Conservation (phyloP, 108 stramenopile genomes). For the Fistulifera solaris region DNA sequence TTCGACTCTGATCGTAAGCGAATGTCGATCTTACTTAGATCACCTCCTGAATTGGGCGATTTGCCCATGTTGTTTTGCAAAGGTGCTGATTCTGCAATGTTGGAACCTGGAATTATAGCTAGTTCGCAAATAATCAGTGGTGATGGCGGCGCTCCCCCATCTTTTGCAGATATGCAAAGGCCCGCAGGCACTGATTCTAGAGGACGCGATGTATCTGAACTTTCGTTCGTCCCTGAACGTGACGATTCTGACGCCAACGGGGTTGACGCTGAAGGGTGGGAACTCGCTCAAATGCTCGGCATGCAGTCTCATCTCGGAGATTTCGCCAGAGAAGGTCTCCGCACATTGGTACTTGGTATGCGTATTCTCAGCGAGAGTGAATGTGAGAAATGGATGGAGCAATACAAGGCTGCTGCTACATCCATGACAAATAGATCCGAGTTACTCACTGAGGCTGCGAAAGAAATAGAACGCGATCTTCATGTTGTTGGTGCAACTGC, state of each 20-base stretch:
- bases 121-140: constrained; percentile 17
- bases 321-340: constrained; percentile 90
- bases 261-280: constrained; percentile 28
- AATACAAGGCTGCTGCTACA: constrained; percentile 64
- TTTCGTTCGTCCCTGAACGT: constrained; percentile 9
- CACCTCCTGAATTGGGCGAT: constrained; percentile 65
- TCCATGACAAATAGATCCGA: constrained; percentile 68
- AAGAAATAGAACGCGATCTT: constrained; percentile 74
- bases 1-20: constrained; percentile 92
- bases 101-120: constrained; percentile 45
- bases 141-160: neutral
- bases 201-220: constrained; percentile 3
- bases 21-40: constrained; percentile 89
- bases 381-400: constrained; percentile 64
- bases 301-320: constrained; percentile 76
- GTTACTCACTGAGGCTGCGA: constrained; percentile 63
- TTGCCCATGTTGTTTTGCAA: constrained; percentile 77
- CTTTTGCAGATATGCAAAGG: constrained; percentile 5
- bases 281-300: constrained; percentile 43
- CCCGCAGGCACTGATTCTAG: neutral
- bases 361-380: constrained; percentile 74
- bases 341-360: constrained; percentile 89
- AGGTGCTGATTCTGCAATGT: constrained; percentile 92
- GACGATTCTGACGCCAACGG: constrained; percentile 11
- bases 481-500: constrained; percentile 92